Base-by-base conservation (phyloP, 306 rosid species). In the Cicer pinnatifidum region DNA sequence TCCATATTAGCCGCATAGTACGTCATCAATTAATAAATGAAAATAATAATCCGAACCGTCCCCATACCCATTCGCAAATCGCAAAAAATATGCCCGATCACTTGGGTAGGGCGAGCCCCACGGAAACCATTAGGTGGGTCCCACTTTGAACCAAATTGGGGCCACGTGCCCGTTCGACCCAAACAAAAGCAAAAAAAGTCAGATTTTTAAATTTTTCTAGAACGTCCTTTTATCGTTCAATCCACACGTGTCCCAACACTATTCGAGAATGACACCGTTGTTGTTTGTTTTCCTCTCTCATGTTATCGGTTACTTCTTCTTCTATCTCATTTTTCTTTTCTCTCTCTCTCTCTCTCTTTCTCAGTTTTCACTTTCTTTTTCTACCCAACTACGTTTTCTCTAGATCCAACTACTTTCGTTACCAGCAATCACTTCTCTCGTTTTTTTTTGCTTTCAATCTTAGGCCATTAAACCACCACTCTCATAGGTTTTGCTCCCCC, bases 321-420 rank as follows among this genome's bases (percentile, higher is more conserved):
- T 12, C 44, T 40, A 19, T 15, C 5, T 6, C 33, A 4, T 39
- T 20, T 4, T 2, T 4, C n/a, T 0, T 8, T 2, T 9, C 2
- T 33, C 8, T 12, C 9, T 64, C 67, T 70, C 61, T 28, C 38
- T 20, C 12, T 7, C 8, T 33, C 10, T 3, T 58, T 11, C 76
- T 58, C 50, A 23, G 16, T 46, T 59, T 44, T 54, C 71, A 53
- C 61, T 69, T 69, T 75, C 67, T 56, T 65, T 60, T 19, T 75
- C 78, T 15, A 64, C 78, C 60, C 74, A 15, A 23, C 59, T 57
- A 72, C 78, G 83, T 64, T 75, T 71, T 23, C 76, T 80, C 47
- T 48, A 58, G 79, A 83, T 83, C 86, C 38, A 75, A 76, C 77
- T 12, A 47, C 81, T 62, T 69, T 60, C 33, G 11, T 64, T 33